These are phyloP conservation scores for Berberis vulgaris DNA, from an alignment of 164 flowering plant genomes.

Conservation along the genomic window DNA sequence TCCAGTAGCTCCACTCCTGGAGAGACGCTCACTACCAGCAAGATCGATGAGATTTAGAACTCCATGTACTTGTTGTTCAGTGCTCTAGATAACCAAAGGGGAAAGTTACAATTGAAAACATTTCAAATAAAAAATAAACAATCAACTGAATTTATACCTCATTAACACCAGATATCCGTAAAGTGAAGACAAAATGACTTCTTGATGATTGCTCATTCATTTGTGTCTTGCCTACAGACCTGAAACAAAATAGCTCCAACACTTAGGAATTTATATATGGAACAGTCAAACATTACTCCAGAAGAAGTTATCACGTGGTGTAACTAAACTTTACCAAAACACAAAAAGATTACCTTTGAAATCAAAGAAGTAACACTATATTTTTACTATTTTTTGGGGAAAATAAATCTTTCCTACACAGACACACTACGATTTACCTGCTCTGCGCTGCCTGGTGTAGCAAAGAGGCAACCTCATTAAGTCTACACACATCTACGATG, in stretches of 20 bases:
- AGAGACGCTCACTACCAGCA: constrained; percentile 94
- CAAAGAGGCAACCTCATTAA: constrained; percentile 58
- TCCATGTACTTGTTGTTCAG: constrained; percentile 92
- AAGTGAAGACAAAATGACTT: constrained; percentile 92
- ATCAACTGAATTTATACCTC: constrained; percentile 39
- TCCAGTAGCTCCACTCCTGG: constrained; percentile 93
- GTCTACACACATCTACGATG: constrained; percentile 13
- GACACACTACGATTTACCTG: neutral
- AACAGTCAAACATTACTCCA: too few relatives aligned
- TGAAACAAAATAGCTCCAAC: constrained; percentile 9
- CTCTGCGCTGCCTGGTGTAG: constrained; percentile 3
- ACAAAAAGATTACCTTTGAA: too few relatives aligned
- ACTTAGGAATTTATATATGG: too few relatives aligned
- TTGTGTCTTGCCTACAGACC: constrained; percentile 91
- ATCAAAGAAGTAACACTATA: too few relatives aligned
- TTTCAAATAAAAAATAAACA: neutral
- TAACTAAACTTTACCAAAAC: too few relatives aligned
- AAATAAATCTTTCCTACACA: neutral
- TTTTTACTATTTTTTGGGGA: neutral
- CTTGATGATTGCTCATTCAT: constrained; percentile 98
- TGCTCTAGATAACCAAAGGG: constrained; percentile 37
- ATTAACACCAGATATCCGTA: constrained; percentile 75
- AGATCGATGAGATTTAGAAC: constrained; percentile 86
- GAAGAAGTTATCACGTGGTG: too few relatives aligned
- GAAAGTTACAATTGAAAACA: neutral